Base-by-base conservation (phyloP, 176 grass and related monocot species). In the Thinopyrum elongatum region DNA sequence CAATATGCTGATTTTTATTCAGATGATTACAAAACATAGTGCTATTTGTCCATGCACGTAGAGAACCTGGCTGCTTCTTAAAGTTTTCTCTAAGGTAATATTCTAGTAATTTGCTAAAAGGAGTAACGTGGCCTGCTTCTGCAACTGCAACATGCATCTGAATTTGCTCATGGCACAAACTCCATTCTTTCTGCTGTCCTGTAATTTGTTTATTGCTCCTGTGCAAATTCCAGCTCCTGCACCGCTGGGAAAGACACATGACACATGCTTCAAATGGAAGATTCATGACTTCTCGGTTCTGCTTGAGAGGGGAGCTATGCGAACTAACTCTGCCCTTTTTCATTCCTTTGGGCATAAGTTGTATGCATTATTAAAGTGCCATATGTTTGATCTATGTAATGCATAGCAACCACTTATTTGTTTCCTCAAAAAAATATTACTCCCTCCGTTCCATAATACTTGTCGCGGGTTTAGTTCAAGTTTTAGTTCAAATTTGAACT, bases 251-350 rank as follows among this genome's bases (percentile, higher is more conserved):
- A 81, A 74, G 57, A 28, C 68, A 4, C 21, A 74, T 19, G 28
- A 49, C 63, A 66, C 85, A 63, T 9, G 21, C 71, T 66, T 80
- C 12, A 8, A 73, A 49, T 81, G 85, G 85, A 87, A 35, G 77
- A 34, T 87, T 65, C 71, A 74, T 65, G 68, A 58, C 28, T 87
- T 87, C 77, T 87, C 85, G 14, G 22, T 39, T 44, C 67, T 87
- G 73, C 22, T 81, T 31, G 14, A 73, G 68, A 80, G 28, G 15
- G 78, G 9, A 19, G 27, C 27, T 36, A 65, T 29, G 62, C 0
- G 15, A 28, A 59, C 68, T 1, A 25, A 8, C 3, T 81, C 85
- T 22, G 9, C 22, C 46, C 0, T 2, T 17, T 87, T 87, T 73
- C 22, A 53, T 57, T 73, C 13, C 53, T 71, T 33, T 19, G 77